These are phyloP conservation scores for Borovskyia barvae DNA, from an alignment of 208 protist species.

Conservation along the genomic window DNA sequence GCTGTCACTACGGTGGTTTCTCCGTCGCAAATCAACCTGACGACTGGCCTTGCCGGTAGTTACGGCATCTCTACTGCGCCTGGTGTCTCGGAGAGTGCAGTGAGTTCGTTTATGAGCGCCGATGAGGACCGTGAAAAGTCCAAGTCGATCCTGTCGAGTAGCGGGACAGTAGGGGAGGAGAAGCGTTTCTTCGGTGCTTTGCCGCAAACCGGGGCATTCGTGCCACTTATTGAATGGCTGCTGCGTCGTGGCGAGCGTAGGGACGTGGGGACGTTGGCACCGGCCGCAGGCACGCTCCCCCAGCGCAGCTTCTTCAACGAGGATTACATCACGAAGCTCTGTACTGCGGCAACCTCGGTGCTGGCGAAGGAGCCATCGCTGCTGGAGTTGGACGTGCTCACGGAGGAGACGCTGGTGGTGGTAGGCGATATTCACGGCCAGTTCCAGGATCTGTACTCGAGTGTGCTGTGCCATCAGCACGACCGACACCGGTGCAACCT, in stretches of 20 bases:
- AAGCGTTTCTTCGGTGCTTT: slow-evolving; percentile 13
- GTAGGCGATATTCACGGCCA: slow-evolving; percentile 80
- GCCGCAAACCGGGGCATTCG: slow-evolving; percentile 15
- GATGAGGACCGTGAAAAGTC: slow-evolving; percentile 14
- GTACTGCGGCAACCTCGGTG: slow-evolving; percentile 28
- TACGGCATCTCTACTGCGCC: not conserved
- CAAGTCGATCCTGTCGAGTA: not conserved
- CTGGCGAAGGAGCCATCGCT: slow-evolving; percentile 21
- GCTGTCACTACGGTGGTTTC: not conserved
- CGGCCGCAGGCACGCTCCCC: not conserved
- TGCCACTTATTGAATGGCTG: slow-evolving; percentile 8
- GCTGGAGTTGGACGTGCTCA: slow-evolving; percentile 19
- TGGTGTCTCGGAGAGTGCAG: slow-evolving; percentile 17
- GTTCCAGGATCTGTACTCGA: slow-evolving; percentile 52
- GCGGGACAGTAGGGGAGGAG: not conserved
- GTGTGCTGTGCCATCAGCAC: slow-evolving; percentile 58
- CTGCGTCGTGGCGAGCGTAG: not conserved
- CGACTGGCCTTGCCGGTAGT: not conserved
- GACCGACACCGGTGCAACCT: slow-evolving; percentile 31
- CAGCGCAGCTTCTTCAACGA: slow-evolving; percentile 18
- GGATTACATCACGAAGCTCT: slow-evolving; percentile 27
- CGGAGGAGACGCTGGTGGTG: slow-evolving; percentile 53
- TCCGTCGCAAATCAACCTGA: no score
- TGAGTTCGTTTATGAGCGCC: not conserved
- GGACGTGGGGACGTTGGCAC: not conserved